Evolutionary conservation across 768 basidiomycete species (phyloP).

Genomic region (Lentinula aciculospora): DNA sequence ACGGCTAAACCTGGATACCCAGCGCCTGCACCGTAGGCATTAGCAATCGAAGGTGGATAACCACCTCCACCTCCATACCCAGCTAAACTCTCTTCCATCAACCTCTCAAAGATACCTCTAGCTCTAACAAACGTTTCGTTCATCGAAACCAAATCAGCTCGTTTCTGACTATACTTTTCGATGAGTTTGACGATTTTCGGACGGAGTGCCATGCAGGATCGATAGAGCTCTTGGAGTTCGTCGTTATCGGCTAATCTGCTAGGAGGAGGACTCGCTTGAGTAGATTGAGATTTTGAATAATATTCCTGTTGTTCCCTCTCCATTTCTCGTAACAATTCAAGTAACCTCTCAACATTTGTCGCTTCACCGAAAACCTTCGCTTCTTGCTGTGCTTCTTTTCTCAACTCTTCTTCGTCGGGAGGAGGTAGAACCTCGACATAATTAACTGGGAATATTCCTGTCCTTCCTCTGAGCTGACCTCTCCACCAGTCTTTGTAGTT

Average conservation of each 20-base stretch:
- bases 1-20: background rate
- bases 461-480: constrained; percentile 83
- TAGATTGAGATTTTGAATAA: background rate
- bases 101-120: constrained; percentile 82
- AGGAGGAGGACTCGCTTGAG: background rate
- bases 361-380: constrained; percentile 85
- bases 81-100: constrained; percentile 89
- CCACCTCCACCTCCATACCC: constrained; percentile 56
- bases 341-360: constrained; percentile 74
- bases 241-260: constrained; percentile 73
- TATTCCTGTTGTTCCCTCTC: constrained; percentile 71
- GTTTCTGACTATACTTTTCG: constrained; percentile 95
- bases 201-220: constrained; percentile 80
- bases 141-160: constrained; percentile 92
- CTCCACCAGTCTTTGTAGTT: constrained; percentile 98
- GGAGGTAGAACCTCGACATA: constrained; percentile 90
- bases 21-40: background rate
- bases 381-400: constrained; percentile 82
- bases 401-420: constrained; percentile 69
- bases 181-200: constrained; percentile 96
- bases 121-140: constrained; percentile 91
- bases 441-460: constrained; percentile 96
- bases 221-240: constrained; percentile 91
- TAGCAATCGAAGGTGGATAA: background rate
- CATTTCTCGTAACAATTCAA: constrained; percentile 66